Evolutionary conservation across 352 stramenopile genomes (phyloP), one percentile per base, ranked within the genome.

Genomic region (Globisporangium paroecandrum): DNA sequence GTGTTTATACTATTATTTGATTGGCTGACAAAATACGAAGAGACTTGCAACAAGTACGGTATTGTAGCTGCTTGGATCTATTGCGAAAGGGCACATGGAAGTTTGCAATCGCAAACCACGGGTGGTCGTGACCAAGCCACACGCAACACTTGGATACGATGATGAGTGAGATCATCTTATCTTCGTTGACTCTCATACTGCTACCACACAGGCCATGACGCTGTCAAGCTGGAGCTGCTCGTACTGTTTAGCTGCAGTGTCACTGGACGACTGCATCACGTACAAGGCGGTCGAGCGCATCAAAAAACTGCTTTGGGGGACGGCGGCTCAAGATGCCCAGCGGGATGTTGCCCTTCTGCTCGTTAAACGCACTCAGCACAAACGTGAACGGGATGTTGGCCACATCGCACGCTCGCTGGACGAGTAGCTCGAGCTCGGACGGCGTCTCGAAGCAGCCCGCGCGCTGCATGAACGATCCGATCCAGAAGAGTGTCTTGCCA

Each of bases 391-490:
- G 77, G 55, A 93, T 82, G 15, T 75, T 71, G 0, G 72, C 69
- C 10, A 60, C 58, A 4, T 66, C 66, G 56, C 83, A 90, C n/a
- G 85, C 85, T 10, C 68, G 66, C 41, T 81, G 69, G 2, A 93
- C 65, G 24, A 77, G 64, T 12, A 78, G 64, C 58, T 93, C 85
- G 13, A 93, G 66, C 43, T 68, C 59, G 5, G 83, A 91, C 4
- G 85, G 82, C 18, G 85, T 60, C 68, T 90, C 78, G 58, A 93
- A 93, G 68, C 83, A 91, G 1, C 83, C 83, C 4, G 70, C 74
- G 32, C 83, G 82, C 63, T 83, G 72, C 82, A 93, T 88, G 60
- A 89, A 90, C 54, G 60, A 83, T 20, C 83, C 82, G 60, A 93
- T 91, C 83, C 83, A 91, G 62, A 77, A 76, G 49, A 93, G 60